Base-by-base conservation (phyloP, 2,329 filamentous ascomycete species). In the Clarireedia homoeocarpa region DNA sequence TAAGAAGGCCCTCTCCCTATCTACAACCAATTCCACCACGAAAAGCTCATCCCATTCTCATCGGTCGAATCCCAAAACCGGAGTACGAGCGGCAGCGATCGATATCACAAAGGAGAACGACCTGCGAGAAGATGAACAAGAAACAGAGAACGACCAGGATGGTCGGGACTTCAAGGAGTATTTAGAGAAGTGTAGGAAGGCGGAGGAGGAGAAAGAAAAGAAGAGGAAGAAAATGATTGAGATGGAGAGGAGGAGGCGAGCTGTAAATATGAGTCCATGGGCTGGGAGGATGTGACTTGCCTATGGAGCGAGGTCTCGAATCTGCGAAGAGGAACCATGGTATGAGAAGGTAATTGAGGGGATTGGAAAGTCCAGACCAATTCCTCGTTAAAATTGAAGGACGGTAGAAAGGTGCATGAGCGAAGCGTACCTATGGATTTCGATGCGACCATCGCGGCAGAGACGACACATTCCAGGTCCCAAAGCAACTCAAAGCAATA, bases 221-320 rank as follows among this genome's bases (percentile, higher is more conserved):
- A 56, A 52, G 63, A 59, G 70, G 53, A 59, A 70, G 38, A 71
- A 70, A 56, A 72, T 71, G 58, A 66, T 65, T 4, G 58, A 70
- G 24, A 51, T 44, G 39, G 61, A 60, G 38, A 72, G 71, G 62
- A 74, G 71, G 51, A 72, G 73, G 39, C 73, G 75, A 53, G 69
- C 72, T 53, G 73, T 72, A 53, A 75, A 73, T 62, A 71, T 72
- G 42, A 71, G 53, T 23, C 51, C 53, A 14, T 55, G 53, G 56
- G 56, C 47, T 24, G 17, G 40, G 30, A 58, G 53, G 47, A 56
- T 55, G 56, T 55, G 30, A 56, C n/a, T n/a, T 6, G 5, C 5
- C 4, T 42, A 14, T 14, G 10, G 30, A 15, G 15, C 7, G 39
- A 42, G 3, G 39, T 6, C n/a, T 42, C 17, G 39, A 10, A 42